Percentiles rank a stretch among this genome's conserved stretches.
Conservation (phyloP, 306 rosid species). For the Quillaja saponaria region DNA sequence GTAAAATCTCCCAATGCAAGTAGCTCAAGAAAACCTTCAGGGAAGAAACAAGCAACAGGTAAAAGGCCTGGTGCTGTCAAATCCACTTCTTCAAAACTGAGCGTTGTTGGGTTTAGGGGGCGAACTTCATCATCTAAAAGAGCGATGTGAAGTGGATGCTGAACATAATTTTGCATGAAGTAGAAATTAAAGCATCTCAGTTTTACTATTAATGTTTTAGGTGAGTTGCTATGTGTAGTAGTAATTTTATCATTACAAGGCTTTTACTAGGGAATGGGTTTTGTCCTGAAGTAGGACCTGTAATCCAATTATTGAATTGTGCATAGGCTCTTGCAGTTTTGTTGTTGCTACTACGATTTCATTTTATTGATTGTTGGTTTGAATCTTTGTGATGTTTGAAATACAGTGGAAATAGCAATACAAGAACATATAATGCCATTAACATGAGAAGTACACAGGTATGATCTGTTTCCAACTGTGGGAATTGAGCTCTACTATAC, state of each 20-base stretch:
- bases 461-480: no score
- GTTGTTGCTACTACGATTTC: no score
- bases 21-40: constrained; percentile 43
- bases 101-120: constrained; percentile 88
- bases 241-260: constrained; percentile 21
- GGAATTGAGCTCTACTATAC: no score
- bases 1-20: constrained; percentile 39
- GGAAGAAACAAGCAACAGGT: constrained; percentile 46
- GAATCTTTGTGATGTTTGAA: no score
- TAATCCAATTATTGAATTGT: neutral
- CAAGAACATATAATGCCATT: no score
- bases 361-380: no score
- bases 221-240: constrained; percentile 17
- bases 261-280: neutral
- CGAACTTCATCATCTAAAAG: constrained; percentile 51
- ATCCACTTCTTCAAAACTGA: constrained; percentile 60
- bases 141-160: constrained; percentile 39
- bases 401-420: no score
- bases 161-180: constrained; percentile 10
- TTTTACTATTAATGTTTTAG: constrained; percentile 35
- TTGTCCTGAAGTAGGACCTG: constrained; percentile 4
- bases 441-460: no score
- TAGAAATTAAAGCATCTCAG: constrained; percentile 16
- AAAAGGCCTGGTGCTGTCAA: constrained; percentile 42
- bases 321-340: neutral